Conservation (phyloP, 805 yeast genomes). For the Sporopachydermia quercuum region DNA sequence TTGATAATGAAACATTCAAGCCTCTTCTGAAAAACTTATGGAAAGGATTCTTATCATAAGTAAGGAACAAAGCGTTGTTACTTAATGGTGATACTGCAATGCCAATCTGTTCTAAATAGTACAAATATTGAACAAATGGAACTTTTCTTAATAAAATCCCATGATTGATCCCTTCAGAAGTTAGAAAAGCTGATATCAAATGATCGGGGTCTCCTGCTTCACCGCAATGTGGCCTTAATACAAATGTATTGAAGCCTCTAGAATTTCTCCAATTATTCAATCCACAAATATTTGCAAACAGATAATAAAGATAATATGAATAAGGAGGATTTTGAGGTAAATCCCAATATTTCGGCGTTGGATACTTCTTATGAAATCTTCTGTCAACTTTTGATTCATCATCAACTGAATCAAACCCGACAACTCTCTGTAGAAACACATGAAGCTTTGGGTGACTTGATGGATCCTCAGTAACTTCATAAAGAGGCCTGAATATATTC, state of each 20-base stretch:
- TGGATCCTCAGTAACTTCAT: constrained; percentile 82
- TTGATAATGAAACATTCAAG: constrained; percentile 81
- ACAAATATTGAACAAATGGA: constrained; percentile 88
- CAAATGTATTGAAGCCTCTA: constrained; percentile 75
- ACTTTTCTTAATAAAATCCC: constrained; percentile 88
- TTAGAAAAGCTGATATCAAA: constrained; percentile 73
- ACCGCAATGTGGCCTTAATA: constrained; percentile 96
- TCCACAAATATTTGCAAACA: constrained; percentile 75
- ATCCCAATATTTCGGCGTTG: constrained; percentile 78
- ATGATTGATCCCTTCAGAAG: constrained; percentile 88
- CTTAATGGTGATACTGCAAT: constrained; percentile 98
- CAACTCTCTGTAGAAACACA: constrained; percentile 79
- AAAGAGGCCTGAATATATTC: constrained; percentile 77
- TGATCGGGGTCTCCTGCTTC: constrained; percentile 99
- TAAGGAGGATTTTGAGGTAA: constrained; percentile 83
- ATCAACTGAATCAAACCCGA: constrained; percentile 97
- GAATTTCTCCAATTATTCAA: constrained; percentile 70
- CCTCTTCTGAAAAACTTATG: constrained; percentile 84
- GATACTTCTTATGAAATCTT: constrained; percentile 67
- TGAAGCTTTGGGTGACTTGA: constrained; percentile 78
- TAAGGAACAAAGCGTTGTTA: constrained; percentile 87
- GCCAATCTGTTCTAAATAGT: constrained; percentile 88
- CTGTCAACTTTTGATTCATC: constrained; percentile 92
- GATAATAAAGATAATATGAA: constrained; percentile 81
- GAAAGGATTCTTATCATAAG: constrained; percentile 96